Evolutionary conservation across 768 basidiomycete genomes (phyloP), one percentile per base, ranked within the genome.

Genomic region (Rhodotorula toruloides): DNA sequence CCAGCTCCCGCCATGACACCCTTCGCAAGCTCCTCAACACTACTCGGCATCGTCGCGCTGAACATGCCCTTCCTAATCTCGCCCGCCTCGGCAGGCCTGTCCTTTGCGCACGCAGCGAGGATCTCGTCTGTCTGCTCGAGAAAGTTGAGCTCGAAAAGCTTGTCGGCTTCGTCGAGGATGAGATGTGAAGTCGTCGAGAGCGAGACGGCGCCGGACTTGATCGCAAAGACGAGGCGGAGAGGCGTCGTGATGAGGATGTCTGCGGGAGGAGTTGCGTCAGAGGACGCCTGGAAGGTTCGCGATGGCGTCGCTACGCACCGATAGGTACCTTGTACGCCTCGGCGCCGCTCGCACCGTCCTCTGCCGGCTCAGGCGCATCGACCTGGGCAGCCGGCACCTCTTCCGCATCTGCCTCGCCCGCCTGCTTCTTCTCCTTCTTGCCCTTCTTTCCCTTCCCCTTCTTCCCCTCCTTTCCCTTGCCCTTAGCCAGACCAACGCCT

Each of bases 221-320:
- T 77, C 0, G 92, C 84, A 44, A 88, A 83, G 49, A 97, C 87
- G 36, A 99, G 80, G 53, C 92, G 85, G 54, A 98, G 81, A 1
- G 96, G 96, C 2, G 96, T 99, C 68, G 89, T 88, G 66, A 99
- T 86, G 61, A 99, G 83, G 65, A 98, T 82, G 74, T 99, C 96
- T 90, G 64, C 9, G 59, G 25, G 25, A 17, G 27, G 36, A 2
- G 5, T 13, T 4, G 32, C 40, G 1, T 25, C 34, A 22, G 3
- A 39, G n/a, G 12, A 12, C 3, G 31, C 3, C 29, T 10, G 27
- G 9, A 7, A 21, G 12, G 17, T 3, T 4, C 14, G 36, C 3
- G 25, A 43, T 36, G 29, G 31, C 17, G 19, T 19, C 55, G 36
- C 44, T n/a, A 29, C 67, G 65, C 46, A 49, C 67, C 71, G 27